Conservation (phyloP, 768 basidiomycete genomes). For the Pleurotus djamor region DNA sequence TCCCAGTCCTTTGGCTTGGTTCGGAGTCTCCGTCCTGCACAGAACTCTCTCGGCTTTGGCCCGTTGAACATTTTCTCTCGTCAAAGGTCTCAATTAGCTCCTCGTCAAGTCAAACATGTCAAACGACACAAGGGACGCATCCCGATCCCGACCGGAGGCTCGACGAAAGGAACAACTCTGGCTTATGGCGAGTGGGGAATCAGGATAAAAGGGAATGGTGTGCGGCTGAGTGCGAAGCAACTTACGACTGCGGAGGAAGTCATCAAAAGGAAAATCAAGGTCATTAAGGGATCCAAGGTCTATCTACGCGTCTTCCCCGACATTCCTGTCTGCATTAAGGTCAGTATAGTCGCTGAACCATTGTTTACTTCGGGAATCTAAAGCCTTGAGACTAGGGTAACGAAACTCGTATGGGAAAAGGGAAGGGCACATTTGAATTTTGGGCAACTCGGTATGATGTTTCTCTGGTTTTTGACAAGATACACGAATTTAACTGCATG, state of each 20-base stretch:
- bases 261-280: slow-evolving; percentile 86
- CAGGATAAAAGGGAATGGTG: slow-evolving; percentile 79
- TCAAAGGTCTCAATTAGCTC: slow-evolving; percentile 70
- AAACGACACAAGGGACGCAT: slow-evolving; percentile 91
- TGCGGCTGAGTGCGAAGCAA: slow-evolving; percentile 86
- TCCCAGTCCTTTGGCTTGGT: not conserved
- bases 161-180: slow-evolving; percentile 89
- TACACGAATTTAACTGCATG: not conserved
- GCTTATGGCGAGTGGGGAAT: slow-evolving; percentile 93
- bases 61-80: slow-evolving; percentile 38
- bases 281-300: slow-evolving; percentile 85
- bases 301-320: slow-evolving; percentile 93
- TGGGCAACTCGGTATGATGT: slow-evolving; percentile 86
- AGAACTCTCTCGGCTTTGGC: slow-evolving; percentile 17
- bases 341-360: slow-evolving; percentile 24
- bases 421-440: slow-evolving; percentile 95
- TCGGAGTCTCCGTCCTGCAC: not conserved
- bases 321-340: slow-evolving; percentile 97
- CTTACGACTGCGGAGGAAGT: slow-evolving; percentile 84
- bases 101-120: slow-evolving; percentile 77
- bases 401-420: slow-evolving; percentile 99
- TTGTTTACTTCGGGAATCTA: too few species aligned
- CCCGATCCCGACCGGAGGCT: slow-evolving; percentile 86
- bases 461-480: too few species aligned
- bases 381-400: slow-evolving; percentile 62